Base-by-base conservation (phyloP, 208 protist genomes). In the Leishmania martiniquensis region DNA sequence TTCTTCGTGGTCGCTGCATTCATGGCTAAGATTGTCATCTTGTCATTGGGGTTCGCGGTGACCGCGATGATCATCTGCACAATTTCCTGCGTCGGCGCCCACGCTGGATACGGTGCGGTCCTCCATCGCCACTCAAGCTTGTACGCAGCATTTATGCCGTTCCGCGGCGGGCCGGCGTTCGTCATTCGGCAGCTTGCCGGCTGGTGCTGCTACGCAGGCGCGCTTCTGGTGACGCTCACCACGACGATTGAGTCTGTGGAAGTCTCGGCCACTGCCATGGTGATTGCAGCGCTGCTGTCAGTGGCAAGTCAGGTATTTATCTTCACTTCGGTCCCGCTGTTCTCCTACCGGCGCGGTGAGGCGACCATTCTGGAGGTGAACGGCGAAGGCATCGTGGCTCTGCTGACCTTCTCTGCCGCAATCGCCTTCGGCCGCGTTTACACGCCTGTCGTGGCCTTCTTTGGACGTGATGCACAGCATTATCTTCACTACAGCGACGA, bases 141-240 rank as follows among this genome's bases (percentile, higher is more conserved):
- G 20, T 96, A 89, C 77, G 72, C 77, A 37, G 76, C 84, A 34
- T 94, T 95, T 66, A 95, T 95, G 89, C 93, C 91, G 22, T 96
- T 96, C 85, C 77, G 83, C 59, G 93, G 93, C 39, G 93, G 91
- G 4, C 67, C 84, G 52, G 78, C 82, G 15, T 96, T 92, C 73
- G 82, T 94, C 52, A 69, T 82, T 6, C 79, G 87, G 47, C 93
- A 96, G 76, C 85, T 89, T 44, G 75, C 78, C 0, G 93, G 89
- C 44, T 95, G 93, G 91, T 68, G 73, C 52, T 89, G 85, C 81
- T 96, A 89, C 72, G 34, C 89, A 7, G 72, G 39, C 42, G 74
- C 75, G 20, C 79, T 94, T 44, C 75, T 96, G 20, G 65, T 95
- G 32, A 93, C 93, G 39, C 82, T 96, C 1, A 85, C 89, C 70